Evolutionary conservation across 345 rosid genomes (phyloP).

Genomic region (Zanthoxylum bungeanum): DNA sequence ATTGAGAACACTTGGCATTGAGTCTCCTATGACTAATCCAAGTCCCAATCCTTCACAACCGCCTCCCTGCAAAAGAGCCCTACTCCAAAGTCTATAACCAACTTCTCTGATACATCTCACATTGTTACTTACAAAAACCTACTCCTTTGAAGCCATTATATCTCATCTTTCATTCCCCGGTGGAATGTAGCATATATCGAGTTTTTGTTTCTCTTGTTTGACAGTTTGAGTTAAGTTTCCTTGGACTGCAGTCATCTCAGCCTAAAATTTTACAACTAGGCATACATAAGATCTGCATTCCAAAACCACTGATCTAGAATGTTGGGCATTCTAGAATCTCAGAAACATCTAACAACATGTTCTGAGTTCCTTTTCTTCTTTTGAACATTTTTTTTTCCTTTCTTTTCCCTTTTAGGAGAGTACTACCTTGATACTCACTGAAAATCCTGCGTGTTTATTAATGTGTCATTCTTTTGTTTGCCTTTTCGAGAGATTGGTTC

Average conservation of each 20-base stretch:
- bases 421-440: slow-evolving; percentile 30
- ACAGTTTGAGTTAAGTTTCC: slow-evolving; percentile 26
- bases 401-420: slow-evolving; percentile 24
- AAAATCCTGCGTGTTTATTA: slow-evolving; percentile 40
- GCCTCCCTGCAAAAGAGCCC: slow-evolving; percentile 96
- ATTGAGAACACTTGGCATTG: slow-evolving; percentile 88
- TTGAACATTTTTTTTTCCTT: slow-evolving; percentile 8
- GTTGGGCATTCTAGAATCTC: slow-evolving; percentile 71
- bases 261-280: slow-evolving; percentile 75
- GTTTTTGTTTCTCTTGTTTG: slow-evolving; percentile 23
- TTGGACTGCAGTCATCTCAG: slow-evolving; percentile 71
- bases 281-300: slow-evolving; percentile 65
- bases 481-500: slow-evolving; percentile 33
- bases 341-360: slow-evolving; percentile 43
- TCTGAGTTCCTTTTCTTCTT: slow-evolving; percentile 23
- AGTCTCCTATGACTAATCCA: slow-evolving; percentile 62
- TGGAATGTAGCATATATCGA: slow-evolving; percentile 21
- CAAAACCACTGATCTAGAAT: slow-evolving; percentile 45
- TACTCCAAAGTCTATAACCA: slow-evolving; percentile 78
- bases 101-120: slow-evolving; percentile 31
- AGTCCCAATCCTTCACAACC: slow-evolving; percentile 59
- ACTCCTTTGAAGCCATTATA: slow-evolving; percentile 21
- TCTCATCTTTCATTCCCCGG: slow-evolving; percentile 21
- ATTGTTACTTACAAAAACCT: slow-evolving; percentile 22
- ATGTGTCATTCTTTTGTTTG: slow-evolving; percentile 51